These are phyloP conservation scores for Thermomyces lanuginosus DNA, from an alignment of 2,329 filamentous ascomycete genomes.

Conservation along the genomic window DNA sequence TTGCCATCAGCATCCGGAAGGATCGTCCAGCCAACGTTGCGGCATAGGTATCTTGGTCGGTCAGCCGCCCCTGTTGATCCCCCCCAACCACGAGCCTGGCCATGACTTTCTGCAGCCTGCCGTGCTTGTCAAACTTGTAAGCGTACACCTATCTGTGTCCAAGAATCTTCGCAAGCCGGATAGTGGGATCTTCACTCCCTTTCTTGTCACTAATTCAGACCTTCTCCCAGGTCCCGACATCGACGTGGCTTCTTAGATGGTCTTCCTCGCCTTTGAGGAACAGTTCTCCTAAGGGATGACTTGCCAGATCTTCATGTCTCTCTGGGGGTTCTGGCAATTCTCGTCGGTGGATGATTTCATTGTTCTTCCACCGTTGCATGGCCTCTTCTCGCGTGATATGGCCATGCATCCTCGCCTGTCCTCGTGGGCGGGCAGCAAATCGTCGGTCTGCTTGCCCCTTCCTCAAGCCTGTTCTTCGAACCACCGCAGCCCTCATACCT, in stretches of 20 bases:
- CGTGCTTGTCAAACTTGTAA: slow-evolving; percentile 13
- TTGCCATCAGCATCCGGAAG: slow-evolving; percentile 5
- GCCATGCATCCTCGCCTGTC: too few species aligned
- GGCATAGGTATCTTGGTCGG: slow-evolving; percentile 5
- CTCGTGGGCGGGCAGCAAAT: too few species aligned
- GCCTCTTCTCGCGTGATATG: too few species aligned
- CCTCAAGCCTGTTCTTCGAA: too few species aligned
- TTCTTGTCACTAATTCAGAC: neutral
- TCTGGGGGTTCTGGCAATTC: too few species aligned
- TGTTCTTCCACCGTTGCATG: too few species aligned
- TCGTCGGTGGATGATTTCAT: too few species aligned
- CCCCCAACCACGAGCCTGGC: slow-evolving; percentile 11
- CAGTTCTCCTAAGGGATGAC: too few species aligned
- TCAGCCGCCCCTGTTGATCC: slow-evolving; percentile 7
- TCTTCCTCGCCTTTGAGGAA: slow-evolving; percentile 1
- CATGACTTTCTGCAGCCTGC: slow-evolving; percentile 9
- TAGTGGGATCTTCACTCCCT: neutral
- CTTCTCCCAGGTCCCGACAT: neutral
- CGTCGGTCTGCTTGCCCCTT: too few species aligned
- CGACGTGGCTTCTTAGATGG: slow-evolving; percentile 2
- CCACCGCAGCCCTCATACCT: too few species aligned
- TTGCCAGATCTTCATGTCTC: too few species aligned
- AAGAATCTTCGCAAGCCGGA: slow-evolving; percentile 6
- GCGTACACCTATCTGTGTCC: slow-evolving; percentile 11
- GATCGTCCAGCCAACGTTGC: slow-evolving; percentile 5